phyloP scores from a whole-genome alignment of 495 filamentous ascomycete genomes.

The Schizothecium vesticola region DNA sequence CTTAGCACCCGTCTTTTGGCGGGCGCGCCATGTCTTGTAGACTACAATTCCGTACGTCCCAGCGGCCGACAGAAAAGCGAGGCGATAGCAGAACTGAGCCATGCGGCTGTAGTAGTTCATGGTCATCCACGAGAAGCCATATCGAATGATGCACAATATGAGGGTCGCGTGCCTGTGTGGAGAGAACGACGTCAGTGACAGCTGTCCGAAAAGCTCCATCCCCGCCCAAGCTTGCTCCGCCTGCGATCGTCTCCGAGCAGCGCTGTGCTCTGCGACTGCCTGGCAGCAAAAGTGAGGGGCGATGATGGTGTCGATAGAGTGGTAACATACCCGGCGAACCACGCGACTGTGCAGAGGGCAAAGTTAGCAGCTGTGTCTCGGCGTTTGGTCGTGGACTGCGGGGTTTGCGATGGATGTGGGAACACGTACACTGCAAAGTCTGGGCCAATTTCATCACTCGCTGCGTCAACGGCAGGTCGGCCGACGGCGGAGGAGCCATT shows the following conservation, averaged over 20 bases:
- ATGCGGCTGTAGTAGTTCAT: constrained; percentile 71
- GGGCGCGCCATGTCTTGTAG: constrained; percentile 93
- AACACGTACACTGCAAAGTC: constrained; percentile 77
- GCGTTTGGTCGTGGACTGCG: background rate
- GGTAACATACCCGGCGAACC: constrained; percentile 82
- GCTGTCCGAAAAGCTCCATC: background rate
- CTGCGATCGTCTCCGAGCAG: background rate
- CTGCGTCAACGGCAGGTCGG: constrained; percentile 63
- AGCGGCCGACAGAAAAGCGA: constrained; percentile 81
- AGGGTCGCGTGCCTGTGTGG: constrained; percentile 68
- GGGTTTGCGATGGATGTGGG: constrained; percentile 4
- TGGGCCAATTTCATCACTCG: constrained; percentile 71
- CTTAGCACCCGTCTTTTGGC: constrained; percentile 59
- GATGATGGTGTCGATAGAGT: background rate
- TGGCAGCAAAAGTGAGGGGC: background rate
- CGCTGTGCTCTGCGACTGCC: background rate
- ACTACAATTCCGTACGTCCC: constrained; percentile 97
- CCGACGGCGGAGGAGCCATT: constrained; percentile 79
- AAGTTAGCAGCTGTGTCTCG: constrained; percentile 24
- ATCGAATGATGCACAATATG: constrained; percentile 75
- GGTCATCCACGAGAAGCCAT: constrained; percentile 72
- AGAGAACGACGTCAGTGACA: constrained; percentile 7
- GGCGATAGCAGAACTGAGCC: constrained; percentile 79
- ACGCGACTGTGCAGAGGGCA: constrained; percentile 44
- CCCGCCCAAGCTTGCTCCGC: background rate